Base-by-base conservation (phyloP, 257 asterid genomes). In the Leonotis leonurus region DNA sequence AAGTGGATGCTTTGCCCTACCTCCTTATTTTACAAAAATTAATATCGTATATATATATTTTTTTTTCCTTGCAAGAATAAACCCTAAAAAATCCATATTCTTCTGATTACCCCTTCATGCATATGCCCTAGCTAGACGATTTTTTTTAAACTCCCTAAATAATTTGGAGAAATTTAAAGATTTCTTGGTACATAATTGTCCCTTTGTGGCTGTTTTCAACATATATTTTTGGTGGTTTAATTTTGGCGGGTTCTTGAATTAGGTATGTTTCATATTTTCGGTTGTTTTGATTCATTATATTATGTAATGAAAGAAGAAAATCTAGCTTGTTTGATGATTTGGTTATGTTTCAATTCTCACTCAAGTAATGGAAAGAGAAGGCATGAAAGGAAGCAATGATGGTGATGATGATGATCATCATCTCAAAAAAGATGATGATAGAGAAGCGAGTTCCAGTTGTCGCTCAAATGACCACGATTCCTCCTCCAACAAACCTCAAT, bases 1-100 rank as follows among this genome's bases (percentile, higher is more conserved):
- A 74, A 77, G 83, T 29, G 67, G 55, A 46, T 82, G 85, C 75
- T 57, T 56, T 1, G 60, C 83, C 86, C 33, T 70, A n/a, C n/a
- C n/a, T 68, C 78, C 69, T 48, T 9, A 48, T 48, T 59, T 21
- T 9, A 22, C 58, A 52, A 68, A 21, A n/a, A n/a, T n/a, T n/a
- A n/a, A n/a, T n/a, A n/a, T n/a, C n/a, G n/a, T n/a, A n/a, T n/a
- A n/a, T n/a, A n/a, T n/a, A 46, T 39, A 30, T 20, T 5, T 29
- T 16, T 54, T 30, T 14, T 45, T 67, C 49, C 68, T 74, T 43
- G 20, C 62, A 22, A 63, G 45, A 81, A 67, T 70, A 80, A 85
- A 80, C 87, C 83, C 84, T 78, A 69, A 62, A 39, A 62, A 35
- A 16, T 55, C 68, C 62, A 43, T 57, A 43, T 57, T 70, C 21